phyloP scores from a whole-genome alignment of 2,329 filamentous ascomycete species.

The Xylaria sp. region DNA sequence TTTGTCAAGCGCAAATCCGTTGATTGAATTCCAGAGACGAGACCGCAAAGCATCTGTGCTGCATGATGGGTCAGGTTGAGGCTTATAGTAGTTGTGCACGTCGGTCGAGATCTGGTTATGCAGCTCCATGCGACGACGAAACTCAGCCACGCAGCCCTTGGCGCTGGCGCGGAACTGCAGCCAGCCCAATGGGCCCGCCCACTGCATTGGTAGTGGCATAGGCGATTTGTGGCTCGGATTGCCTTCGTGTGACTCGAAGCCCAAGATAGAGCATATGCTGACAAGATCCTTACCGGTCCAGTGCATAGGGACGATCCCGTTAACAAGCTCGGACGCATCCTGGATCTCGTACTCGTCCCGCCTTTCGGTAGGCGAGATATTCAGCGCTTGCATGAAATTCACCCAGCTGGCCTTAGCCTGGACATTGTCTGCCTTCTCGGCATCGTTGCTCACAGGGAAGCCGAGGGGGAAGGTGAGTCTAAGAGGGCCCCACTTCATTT shows the following conservation, averaged over 20 bases:
- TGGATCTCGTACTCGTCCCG: neutral
- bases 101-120: neutral
- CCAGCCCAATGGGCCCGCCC: constrained; percentile 1
- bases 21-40: neutral
- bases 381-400: neutral
- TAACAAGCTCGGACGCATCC: neutral
- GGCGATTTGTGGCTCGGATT: neutral
- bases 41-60: neutral
- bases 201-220: neutral
- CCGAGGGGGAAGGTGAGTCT: neutral
- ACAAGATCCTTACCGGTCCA: constrained; percentile 3
- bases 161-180: constrained; percentile 1
- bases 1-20: neutral
- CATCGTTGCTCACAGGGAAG: neutral
- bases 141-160: constrained; percentile 3
- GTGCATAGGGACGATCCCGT: neutral
- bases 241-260: neutral
- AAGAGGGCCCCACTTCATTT: constrained; percentile 2
- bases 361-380: neutral
- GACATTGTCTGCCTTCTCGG: constrained; percentile 5
- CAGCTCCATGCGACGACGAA: neutral
- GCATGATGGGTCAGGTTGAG: neutral
- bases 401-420: constrained; percentile 4
- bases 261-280: neutral
- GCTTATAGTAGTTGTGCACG: neutral